Conservation (phyloP, 176 grass and related monocot genomes). For the Oryza nivara region DNA sequence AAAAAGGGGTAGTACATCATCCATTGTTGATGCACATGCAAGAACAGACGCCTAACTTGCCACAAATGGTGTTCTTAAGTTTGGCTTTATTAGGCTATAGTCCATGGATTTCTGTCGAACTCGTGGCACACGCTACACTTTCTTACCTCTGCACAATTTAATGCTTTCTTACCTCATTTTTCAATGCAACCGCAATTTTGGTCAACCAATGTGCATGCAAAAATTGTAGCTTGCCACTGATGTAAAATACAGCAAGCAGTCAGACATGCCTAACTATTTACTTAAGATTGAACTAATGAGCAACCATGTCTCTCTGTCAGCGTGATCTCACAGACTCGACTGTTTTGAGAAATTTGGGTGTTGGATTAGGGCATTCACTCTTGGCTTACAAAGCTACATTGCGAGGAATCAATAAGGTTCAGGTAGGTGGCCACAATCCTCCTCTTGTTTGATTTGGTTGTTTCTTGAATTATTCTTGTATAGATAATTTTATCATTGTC, state of each 20-base stretch:
- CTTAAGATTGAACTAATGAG: slow-evolving; percentile 28
- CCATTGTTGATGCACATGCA: slow-evolving; percentile 10
- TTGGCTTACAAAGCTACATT: slow-evolving; percentile 89
- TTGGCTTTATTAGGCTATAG: not conserved
- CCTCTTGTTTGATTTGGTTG: slow-evolving; percentile 27
- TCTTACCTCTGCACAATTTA: not conserved
- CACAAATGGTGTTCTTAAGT: not conserved
- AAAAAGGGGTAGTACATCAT: not conserved
- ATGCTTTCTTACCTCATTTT: not conserved
- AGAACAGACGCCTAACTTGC: not conserved
- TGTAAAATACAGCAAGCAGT: not conserved
- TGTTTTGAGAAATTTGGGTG: slow-evolving; percentile 90
- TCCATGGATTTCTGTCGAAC: not conserved
- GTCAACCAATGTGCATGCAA: not conserved
- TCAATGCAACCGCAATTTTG: not conserved
- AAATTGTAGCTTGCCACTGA: not conserved
- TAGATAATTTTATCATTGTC: slow-evolving; percentile 10
- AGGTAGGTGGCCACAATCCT: slow-evolving; percentile 51
- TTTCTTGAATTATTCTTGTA: slow-evolving; percentile 26
- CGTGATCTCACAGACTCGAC: slow-evolving; percentile 97
- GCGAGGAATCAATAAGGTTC: slow-evolving; percentile 85
- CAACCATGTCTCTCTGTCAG: slow-evolving; percentile 49
- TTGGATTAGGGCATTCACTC: slow-evolving; percentile 90
- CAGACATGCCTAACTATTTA: not conserved
- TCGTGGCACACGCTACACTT: not conserved